A percentile compares a stretch with the other conserved stretches of the same genome.
phyloP scores from a whole-genome alignment of 164 flowering plant species.

The Nelumbo lutea region DNA sequence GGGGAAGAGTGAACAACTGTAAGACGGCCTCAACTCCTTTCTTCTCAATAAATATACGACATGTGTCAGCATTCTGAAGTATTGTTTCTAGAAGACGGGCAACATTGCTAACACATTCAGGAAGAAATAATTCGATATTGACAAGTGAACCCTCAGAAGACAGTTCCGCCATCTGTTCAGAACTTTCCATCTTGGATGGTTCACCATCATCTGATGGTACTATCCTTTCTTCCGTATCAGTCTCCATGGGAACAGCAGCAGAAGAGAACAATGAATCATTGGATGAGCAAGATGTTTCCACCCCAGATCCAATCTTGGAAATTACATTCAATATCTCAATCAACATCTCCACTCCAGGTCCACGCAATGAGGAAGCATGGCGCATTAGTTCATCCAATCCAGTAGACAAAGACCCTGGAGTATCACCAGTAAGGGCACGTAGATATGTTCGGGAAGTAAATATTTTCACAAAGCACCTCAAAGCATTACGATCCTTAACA shows the following conservation, averaged over 20 bases:
- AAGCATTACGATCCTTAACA: constrained; percentile 77
- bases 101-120: constrained; percentile 69
- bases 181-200: constrained; percentile 33
- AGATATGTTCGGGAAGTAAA: constrained; percentile 74
- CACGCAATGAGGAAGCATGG: constrained; percentile 77
- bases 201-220: constrained; percentile 40
- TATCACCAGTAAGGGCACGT: constrained; percentile 68
- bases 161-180: constrained; percentile 43
- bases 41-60: constrained; percentile 86
- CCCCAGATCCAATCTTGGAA: constrained; percentile 57
- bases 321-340: constrained; percentile 67
- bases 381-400: constrained; percentile 92
- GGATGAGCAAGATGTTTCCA: constrained; percentile 33
- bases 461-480: constrained; percentile 83
- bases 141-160: constrained; percentile 41
- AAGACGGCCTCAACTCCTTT: constrained; percentile 85
- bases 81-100: constrained; percentile 84
- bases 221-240: constrained; percentile 58
- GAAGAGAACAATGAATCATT: constrained; percentile 34
- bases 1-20: constrained; percentile 65
- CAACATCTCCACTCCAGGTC: constrained; percentile 77
- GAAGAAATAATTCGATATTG: constrained; percentile 59
- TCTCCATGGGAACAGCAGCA: constrained; percentile 78
- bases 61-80: constrained; percentile 87
- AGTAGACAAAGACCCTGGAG: constrained; percentile 68